Evolutionary conservation across 345 rosid species (phyloP).

Genomic region (Rhodomyrtus tomentosa): DNA sequence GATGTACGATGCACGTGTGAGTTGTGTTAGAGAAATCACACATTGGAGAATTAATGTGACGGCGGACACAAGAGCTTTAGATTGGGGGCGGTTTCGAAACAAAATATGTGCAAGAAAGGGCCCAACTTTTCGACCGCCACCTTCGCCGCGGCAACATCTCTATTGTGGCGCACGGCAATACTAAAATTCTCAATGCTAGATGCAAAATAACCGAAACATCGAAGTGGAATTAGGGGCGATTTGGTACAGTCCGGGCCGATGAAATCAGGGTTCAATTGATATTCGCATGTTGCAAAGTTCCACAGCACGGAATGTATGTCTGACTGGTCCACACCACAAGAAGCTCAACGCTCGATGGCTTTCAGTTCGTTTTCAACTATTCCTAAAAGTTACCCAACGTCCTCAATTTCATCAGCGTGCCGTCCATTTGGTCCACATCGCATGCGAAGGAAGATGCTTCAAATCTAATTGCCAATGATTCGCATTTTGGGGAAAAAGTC

Average conservation of each 20-base stretch:
- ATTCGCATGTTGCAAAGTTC: neutral
- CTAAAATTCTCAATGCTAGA: neutral
- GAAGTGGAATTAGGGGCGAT: neutral
- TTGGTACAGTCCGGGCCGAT: neutral
- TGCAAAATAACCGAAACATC: neutral
- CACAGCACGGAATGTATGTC: neutral
- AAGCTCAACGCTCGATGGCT: neutral
- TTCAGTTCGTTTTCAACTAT: neutral
- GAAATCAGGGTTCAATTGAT: neutral
- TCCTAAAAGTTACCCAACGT: neutral
- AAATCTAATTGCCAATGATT: neutral
- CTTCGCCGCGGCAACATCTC: neutral
- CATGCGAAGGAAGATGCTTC: neutral
- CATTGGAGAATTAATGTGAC: too few relatives aligned
- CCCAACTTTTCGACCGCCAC: neutral
- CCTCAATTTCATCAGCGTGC: neutral
- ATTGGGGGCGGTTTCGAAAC: neutral
- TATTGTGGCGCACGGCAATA: neutral
- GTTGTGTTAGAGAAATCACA: too few relatives aligned
- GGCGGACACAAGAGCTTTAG: neutral
- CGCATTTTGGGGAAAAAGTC: neutral
- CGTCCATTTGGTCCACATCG: neutral
- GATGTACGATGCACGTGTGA: too few relatives aligned
- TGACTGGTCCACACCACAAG: neutral
- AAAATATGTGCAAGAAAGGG: neutral